Evolutionary conservation across 2,329 filamentous ascomycete species (phyloP), one percentile per base, ranked within the genome.

Genomic region (Verticillium nubilum): DNA sequence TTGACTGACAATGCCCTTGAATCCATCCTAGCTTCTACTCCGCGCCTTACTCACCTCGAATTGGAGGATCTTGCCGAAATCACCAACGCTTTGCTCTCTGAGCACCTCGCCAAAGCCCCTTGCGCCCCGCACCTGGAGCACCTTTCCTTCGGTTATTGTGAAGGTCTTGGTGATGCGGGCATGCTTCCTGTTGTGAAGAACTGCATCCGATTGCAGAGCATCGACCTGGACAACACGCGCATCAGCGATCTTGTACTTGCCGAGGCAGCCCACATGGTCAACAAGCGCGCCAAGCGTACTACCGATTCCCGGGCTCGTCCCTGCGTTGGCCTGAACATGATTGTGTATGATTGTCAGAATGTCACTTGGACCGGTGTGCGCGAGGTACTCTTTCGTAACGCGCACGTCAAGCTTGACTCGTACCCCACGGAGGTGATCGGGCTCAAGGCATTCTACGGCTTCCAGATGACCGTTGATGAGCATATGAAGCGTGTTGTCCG

Each of bases 401-500:
- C 91, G 12, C 89, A 92, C 67, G 80, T 91, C 52, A 84, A 82
- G 29, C 83, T 82, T 17, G 42, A 47, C 42, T 79, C 80, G 3
- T 93, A 88, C 66, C 90, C 92, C 0, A 84, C 86, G 1, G 88
- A 97, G 70, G 85, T 96, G 60, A 92, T 98, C 61, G 81, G 86
- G 5, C 81, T 98, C 52, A 97, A 97, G 73, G 96, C 92, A 74
- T 98, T 94, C 77, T 96, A 96, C 72, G 92, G 90, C 50, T 97
- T 91, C 85, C 94, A 98, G 75, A 91, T 91, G 76, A 97, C 92
- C 0, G 92, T 97, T 4, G 90, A 97, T 65, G 92, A 97, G 72
- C 94, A 98, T 73, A 92, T 87, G 58, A 94, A 93, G 76, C 86
- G 93, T 4, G 91, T 97, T 0, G 73, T 96, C 57, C 80, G 85